phyloP scores from a whole-genome alignment of 768 basidiomycete species.

The Rubroboletus satanas region DNA sequence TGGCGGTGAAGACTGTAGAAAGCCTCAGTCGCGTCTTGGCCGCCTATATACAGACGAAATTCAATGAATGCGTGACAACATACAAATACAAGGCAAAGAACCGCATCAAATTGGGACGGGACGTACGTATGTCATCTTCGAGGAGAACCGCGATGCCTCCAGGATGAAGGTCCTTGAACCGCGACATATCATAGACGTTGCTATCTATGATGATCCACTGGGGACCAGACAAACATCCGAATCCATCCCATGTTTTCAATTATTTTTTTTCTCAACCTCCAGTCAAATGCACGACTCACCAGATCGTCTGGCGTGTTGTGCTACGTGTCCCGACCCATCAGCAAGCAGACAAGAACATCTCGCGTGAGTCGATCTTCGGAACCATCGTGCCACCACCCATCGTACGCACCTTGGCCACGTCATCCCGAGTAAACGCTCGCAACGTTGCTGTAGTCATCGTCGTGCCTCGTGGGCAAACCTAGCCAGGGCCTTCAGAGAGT shows the following conservation, averaged over 20 bases:
- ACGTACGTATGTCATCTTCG: background rate
- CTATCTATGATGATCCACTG: conserved; percentile 42
- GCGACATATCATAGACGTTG: conserved; percentile 77
- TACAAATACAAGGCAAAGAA: background rate
- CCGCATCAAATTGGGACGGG: background rate
- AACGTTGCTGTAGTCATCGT: background rate
- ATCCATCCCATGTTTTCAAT: background rate
- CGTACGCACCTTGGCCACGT: conserved; percentile 61
- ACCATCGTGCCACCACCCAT: background rate
- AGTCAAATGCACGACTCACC: conserved; percentile 32
- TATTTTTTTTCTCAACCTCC: background rate
- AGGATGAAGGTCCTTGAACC: conserved; percentile 50
- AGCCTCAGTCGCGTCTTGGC: conserved; percentile 73
- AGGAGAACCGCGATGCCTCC: background rate
- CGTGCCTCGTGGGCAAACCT: too few species aligned
- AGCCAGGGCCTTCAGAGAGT: too few species aligned
- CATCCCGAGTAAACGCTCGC: conserved; percentile 55
- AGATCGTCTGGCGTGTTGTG: conserved; percentile 79
- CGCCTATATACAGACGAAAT: conserved; percentile 58
- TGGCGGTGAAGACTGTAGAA: conserved; percentile 77
- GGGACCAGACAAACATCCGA: background rate
- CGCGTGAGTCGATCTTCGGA: background rate
- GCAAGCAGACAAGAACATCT: background rate
- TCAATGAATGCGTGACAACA: background rate
- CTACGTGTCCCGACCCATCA: conserved; percentile 33